Base-by-base conservation (phyloP, 2,329 filamentous ascomycete species). In the Talaromyces atroroseus region DNA sequence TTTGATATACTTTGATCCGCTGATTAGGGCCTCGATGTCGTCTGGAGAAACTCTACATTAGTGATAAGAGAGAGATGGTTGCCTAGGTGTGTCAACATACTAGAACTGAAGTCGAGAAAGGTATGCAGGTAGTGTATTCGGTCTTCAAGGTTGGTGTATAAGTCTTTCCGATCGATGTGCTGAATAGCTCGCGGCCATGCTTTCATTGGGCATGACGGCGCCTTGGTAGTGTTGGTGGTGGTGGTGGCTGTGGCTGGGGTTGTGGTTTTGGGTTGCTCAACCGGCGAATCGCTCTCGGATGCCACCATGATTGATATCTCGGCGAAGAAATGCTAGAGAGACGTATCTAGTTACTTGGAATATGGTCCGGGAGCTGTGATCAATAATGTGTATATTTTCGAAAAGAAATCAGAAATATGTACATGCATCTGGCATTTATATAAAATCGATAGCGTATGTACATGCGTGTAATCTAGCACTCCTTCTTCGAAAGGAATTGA, bases 1-100 rank as follows among this genome's bases (percentile, higher is more conserved):
- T 65, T 87, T 88, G 75, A 91, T 86, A 73, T 90, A 90, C 70
- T 90, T 90, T 58, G 83, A 78, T 60, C 87, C 88, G 2, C 79
- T 77, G 14, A 82, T 78, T 38, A 92, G 80, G 40, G 87, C 87
- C 62, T 88, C 85, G 56, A 90, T 84, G 66, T 91, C 88, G 60
- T 80, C 88, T 89, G 58, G 14, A 34, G n/a, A 58, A 18, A 12
- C 29, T 47, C 55, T 64, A 54, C 66, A 61, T 54, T 16, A 53
- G 47, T n/a, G n/a, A n/a, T n/a, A n/a, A n/a, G n/a, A 32, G 55
- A 55, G 40, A 11, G 29, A 34, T 34, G 26, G 11, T 34, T 10
- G 10, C 11, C 29, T 3, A 36, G 54, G 42, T 23, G 45, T 12
- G n/a, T 1, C 20, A 8, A 71, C 83, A 51, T 76, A 89, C 87